Evolutionary conservation across 1,284 basidiomycete species (phyloP).

Genomic region (Megacollybia platyphylla): DNA sequence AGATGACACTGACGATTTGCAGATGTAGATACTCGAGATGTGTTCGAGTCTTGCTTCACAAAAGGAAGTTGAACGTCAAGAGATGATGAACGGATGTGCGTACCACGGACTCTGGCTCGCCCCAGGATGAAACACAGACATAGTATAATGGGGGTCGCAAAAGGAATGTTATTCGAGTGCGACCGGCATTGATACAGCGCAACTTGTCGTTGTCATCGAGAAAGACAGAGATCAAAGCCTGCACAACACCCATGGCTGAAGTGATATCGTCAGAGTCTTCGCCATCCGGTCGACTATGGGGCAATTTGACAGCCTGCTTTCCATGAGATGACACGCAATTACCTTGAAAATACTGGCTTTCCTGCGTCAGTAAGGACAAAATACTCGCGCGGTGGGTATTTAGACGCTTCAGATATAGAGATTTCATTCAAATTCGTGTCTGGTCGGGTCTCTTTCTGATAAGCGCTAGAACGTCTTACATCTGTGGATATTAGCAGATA

Average conservation of each 20-base stretch:
- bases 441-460: neutral
- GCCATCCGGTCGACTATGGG: slow-evolving; percentile 32
- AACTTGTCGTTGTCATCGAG: slow-evolving; percentile 78
- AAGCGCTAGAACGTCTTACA: neutral
- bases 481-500: neutral
- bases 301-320: slow-evolving; percentile 3
- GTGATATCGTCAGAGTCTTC: slow-evolving; percentile 55
- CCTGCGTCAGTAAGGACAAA: slow-evolving; percentile 91
- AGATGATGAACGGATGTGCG: neutral
- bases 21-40: slow-evolving; percentile 93
- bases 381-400: slow-evolving; percentile 65
- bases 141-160: slow-evolving; percentile 84
- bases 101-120: slow-evolving; percentile 88
- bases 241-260: slow-evolving; percentile 84
- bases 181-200: slow-evolving; percentile 66
- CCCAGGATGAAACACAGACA: slow-evolving; percentile 82
- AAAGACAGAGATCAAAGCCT: slow-evolving; percentile 89
- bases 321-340: slow-evolving; percentile 9
- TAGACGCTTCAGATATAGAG: slow-evolving; percentile 19
- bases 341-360: slow-evolving; percentile 87
- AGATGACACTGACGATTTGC: slow-evolving; percentile 85
- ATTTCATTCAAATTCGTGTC: neutral
- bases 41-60: slow-evolving; percentile 70
- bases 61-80: slow-evolving; percentile 10
- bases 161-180: slow-evolving; percentile 73